Evolutionary conservation across 140 eudicot genomes (phyloP).

Genomic region (Ambrosia hybrid): DNA sequence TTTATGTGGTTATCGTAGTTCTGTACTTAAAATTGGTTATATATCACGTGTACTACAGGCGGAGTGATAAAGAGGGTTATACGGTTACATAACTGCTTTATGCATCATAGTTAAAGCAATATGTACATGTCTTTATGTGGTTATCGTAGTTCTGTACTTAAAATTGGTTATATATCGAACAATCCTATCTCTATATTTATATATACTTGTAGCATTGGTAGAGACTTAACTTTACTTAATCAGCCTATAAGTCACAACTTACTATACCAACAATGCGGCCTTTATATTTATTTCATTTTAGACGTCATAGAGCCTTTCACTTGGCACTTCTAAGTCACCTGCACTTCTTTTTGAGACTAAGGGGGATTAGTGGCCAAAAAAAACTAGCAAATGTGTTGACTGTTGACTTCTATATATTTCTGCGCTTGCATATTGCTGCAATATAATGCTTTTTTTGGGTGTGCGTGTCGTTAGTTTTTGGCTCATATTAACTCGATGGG

Average conservation of each 20-base stretch:
- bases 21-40: too few relatives aligned
- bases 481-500: neutral
- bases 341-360: neutral
- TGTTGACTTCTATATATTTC: too few relatives aligned
- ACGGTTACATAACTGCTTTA: neutral
- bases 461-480: neutral
- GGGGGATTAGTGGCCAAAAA: neutral
- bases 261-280: neutral
- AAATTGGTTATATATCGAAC: too few relatives aligned
- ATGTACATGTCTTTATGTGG: neutral
- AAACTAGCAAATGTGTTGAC: neutral
- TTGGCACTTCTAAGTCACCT: neutral
- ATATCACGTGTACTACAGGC: too few relatives aligned
- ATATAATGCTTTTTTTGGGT: conserved; percentile 1
- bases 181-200: too few relatives aligned
- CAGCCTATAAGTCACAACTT: neutral
- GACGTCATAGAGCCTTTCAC: neutral
- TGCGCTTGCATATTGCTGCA: neutral
- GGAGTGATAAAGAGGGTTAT: neutral
- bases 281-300: too few relatives aligned
- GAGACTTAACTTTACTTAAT: neutral
- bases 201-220: neutral
- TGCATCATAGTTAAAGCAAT: too few relatives aligned
- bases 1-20: too few relatives aligned
- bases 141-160: too few relatives aligned